Conservation (phyloP, 345 rosid species). For the Erysimum cheiranthoides region DNA sequence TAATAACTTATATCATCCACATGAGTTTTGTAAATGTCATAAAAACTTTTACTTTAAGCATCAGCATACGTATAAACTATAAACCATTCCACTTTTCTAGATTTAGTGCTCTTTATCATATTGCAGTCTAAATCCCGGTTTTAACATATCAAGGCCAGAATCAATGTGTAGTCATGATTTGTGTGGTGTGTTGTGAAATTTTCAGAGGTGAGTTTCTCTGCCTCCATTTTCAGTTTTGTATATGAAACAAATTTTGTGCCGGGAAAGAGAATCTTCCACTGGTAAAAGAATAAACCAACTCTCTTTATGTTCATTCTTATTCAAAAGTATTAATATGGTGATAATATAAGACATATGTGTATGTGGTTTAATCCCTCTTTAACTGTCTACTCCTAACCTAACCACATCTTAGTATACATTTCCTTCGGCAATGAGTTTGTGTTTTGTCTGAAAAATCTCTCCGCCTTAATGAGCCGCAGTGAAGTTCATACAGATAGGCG, state of each 20-base stretch:
- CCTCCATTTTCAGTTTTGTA: constrained; percentile 31
- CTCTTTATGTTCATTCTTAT: constrained; percentile 18
- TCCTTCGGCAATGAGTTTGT: constrained; percentile 1
- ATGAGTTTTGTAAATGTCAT: not conserved
- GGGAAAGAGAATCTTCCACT: constrained; percentile 40
- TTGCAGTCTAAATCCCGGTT: constrained; percentile 1
- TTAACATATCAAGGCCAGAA: constrained; percentile 10
- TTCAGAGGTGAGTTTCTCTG: constrained; percentile 14
- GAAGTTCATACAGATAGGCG: constrained; percentile 89
- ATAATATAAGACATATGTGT: not conserved
- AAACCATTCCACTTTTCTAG: not conserved
- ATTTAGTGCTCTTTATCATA: not conserved
- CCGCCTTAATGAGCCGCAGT: constrained; percentile 38
- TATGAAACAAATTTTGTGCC: constrained; percentile 13
- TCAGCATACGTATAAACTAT: constrained; percentile 8
- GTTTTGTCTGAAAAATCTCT: constrained; percentile 9
- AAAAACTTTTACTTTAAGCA: constrained; percentile 21
- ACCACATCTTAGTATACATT: constrained; percentile 32
- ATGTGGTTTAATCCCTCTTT: not conserved
- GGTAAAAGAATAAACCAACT: constrained; percentile 24
- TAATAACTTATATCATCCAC: constrained; percentile 6
- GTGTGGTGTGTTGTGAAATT: constrained; percentile 30
- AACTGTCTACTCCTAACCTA: constrained; percentile 38
- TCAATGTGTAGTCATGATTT: constrained; percentile 17
- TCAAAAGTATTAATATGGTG: constrained; percentile 22